Evolutionary conservation across 352 stramenopile species (phyloP).

Genomic region (Saprolegnia parasitica): DNA sequence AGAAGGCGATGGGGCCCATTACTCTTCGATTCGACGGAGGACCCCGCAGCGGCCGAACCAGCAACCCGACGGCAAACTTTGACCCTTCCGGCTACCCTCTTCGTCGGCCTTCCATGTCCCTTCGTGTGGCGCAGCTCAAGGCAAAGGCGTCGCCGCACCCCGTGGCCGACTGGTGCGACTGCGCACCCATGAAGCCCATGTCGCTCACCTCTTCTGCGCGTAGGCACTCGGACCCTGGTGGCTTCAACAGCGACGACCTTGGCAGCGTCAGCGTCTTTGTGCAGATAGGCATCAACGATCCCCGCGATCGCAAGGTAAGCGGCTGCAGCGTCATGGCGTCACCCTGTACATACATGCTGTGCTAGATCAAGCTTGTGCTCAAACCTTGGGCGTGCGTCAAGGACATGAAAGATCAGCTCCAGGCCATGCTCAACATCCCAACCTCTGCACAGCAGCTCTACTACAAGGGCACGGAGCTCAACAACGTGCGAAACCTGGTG

Average conservation of each 20-base stretch:
- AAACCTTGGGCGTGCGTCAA: slow-evolving; percentile 76
- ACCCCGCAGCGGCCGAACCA: background rate
- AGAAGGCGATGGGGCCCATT: background rate
- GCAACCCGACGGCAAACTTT: background rate
- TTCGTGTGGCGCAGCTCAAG: background rate
- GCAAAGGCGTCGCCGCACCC: background rate
- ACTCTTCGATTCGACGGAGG: background rate
- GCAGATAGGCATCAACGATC: slow-evolving; percentile 21
- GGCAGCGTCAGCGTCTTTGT: slow-evolving; percentile 24
- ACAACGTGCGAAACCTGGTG: slow-evolving; percentile 77
- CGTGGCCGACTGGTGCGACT: background rate
- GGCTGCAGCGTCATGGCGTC: background rate
- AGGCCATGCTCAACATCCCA: slow-evolving; percentile 77
- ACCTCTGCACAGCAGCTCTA: slow-evolving; percentile 77
- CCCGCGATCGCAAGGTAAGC: slow-evolving; percentile 22
- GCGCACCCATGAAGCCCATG: too few relatives aligned
- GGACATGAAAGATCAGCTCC: slow-evolving; percentile 81
- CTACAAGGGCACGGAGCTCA: slow-evolving; percentile 75
- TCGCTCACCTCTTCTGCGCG: background rate
- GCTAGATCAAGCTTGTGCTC: slow-evolving; percentile 76
- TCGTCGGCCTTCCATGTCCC: background rate
- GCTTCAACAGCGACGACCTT: slow-evolving; percentile 18
- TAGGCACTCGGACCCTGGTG: slow-evolving; percentile 24
- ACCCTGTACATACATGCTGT: background rate
- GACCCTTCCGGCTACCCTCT: background rate